These are phyloP conservation scores for Escallonia herrerae DNA, from an alignment of 129 eudicot species.

Conservation along the genomic window DNA sequence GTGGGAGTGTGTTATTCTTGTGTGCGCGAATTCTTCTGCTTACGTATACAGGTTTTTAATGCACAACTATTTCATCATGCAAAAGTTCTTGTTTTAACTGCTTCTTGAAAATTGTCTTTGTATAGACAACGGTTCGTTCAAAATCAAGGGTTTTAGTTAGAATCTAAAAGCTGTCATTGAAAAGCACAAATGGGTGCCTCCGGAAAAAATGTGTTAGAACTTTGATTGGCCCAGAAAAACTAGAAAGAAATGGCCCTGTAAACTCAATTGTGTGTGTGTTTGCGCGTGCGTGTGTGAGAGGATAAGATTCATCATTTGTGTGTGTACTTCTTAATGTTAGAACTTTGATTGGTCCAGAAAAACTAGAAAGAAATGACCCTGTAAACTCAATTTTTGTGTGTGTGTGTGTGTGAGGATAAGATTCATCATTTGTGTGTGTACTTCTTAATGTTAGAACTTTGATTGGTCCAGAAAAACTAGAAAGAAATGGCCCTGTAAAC, in stretches of 20 bases:
- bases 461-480: background rate
- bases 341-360: background rate
- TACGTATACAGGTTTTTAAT: too few relatives aligned
- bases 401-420: background rate
- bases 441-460: background rate
- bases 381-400: background rate
- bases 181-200: too few relatives aligned
- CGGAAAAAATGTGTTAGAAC: too few relatives aligned
- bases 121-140: too few relatives aligned
- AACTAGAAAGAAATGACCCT: too few relatives aligned
- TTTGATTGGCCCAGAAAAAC: background rate
- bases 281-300: too few relatives aligned
- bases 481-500: background rate
- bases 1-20: too few relatives aligned
- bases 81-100: background rate
- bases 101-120: background rate
- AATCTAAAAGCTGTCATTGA: too few relatives aligned
- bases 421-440: background rate
- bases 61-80: too few relatives aligned
- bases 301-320: background rate
- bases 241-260: background rate
- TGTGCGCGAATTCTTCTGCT: too few relatives aligned
- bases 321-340: conserved; percentile 6
- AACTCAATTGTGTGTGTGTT: background rate
- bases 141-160: too few relatives aligned